phyloP scores from a whole-genome alignment of 805 yeast species.

The Nakazawaea molendinolei region DNA sequence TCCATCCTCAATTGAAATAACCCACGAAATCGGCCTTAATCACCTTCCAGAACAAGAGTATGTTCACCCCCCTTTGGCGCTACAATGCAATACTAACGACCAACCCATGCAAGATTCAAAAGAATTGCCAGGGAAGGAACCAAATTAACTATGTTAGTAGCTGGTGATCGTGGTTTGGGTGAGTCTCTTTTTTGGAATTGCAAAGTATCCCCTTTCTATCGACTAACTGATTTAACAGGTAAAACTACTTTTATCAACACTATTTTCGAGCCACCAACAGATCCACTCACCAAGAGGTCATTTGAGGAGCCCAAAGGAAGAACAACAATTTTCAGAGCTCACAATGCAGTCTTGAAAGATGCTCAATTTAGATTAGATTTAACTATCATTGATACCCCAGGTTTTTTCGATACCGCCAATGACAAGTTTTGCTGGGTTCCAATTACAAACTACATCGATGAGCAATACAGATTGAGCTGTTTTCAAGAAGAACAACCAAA shows the following conservation, averaged over 20 bases:
- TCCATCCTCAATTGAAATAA: no score
- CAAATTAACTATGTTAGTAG: conserved; percentile 71
- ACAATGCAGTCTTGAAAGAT: conserved; percentile 51
- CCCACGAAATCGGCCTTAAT: conserved; percentile 1
- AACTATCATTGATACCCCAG: conserved; percentile 67
- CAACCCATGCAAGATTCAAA: conserved; percentile 43
- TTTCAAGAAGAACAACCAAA: conserved; percentile 76
- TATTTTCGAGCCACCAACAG: conserved; percentile 43
- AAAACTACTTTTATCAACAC: conserved; percentile 79
- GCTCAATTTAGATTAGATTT: conserved; percentile 51
- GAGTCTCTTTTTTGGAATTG: conserved; percentile 18
- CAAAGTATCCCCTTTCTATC: conserved; percentile 4
- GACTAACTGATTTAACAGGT: no score
- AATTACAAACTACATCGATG: conserved; percentile 68
- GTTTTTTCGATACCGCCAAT: conserved; percentile 67
- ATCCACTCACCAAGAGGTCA: no score
- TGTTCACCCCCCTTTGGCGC: neutral
- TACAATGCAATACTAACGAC: neutral
- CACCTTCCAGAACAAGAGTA: conserved; percentile 3
- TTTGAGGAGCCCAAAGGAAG: conserved; percentile 28
- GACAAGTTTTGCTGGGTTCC: conserved; percentile 64
- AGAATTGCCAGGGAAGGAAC: conserved; percentile 71
- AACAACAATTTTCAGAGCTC: conserved; percentile 26
- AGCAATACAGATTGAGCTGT: conserved; percentile 55
- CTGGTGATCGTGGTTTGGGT: conserved; percentile 89